Evolutionary conservation across 805 yeast genomes (phyloP).

Genomic region (Ogataea dorogensis): DNA sequence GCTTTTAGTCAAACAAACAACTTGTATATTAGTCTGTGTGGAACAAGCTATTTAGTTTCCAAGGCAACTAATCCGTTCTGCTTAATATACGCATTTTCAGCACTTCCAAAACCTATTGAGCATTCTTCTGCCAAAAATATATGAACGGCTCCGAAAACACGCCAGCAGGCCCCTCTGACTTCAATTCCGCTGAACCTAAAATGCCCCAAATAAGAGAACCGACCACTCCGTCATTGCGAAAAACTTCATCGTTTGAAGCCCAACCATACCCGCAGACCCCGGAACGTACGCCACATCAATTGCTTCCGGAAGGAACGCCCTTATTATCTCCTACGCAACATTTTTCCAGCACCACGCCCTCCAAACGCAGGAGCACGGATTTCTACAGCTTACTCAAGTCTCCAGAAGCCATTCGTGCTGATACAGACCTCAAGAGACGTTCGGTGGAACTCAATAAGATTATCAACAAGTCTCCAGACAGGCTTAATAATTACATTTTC

Average conservation of each 20-base stretch:
- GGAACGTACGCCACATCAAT: constrained; percentile 30
- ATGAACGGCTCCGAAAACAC: constrained; percentile 8
- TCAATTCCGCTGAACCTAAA: background rate
- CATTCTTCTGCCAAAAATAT: constrained; percentile 1
- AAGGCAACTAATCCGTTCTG: no score
- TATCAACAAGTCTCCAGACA: constrained; percentile 29
- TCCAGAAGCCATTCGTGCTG: constrained; percentile 30
- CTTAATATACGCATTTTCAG: no score
- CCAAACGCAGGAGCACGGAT: constrained; percentile 35
- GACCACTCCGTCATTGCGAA: constrained; percentile 29
- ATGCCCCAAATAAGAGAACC: constrained; percentile 21
- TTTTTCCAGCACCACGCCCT: constrained; percentile 24
- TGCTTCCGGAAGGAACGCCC: constrained; percentile 33
- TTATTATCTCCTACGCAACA: constrained; percentile 34
- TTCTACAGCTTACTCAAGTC: constrained; percentile 36
- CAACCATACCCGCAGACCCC: constrained; percentile 31
- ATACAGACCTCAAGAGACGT: constrained; percentile 28
- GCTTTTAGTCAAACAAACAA: background rate
- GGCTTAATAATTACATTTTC: constrained; percentile 24
- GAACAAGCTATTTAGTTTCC: no score
- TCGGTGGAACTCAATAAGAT: constrained; percentile 34
- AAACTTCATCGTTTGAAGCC: constrained; percentile 19
- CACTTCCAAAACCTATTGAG: no score
- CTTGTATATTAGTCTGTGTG: constrained; percentile 5
- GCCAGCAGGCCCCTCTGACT: constrained; percentile 5